Base-by-base conservation (phyloP, 441 rosid species). In the Jatropha multifida region DNA sequence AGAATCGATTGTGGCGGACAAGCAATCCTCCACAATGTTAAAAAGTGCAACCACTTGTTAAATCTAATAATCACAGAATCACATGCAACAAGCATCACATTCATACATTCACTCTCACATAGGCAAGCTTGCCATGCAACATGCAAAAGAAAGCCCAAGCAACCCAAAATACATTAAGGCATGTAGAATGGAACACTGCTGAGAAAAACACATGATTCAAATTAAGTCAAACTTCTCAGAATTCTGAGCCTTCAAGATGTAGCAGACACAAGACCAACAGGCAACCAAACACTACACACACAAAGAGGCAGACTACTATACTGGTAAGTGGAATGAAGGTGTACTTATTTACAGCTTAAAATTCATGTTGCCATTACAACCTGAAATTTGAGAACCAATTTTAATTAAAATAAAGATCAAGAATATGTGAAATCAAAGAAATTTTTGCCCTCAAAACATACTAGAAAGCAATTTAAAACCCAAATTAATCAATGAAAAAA, bases 381-480 rank as follows among this genome's bases (percentile, higher is more conserved):
- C 48, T 11, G 49, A 70, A 55, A 15, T 32, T n/a, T 15, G 7
- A 23, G 54, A 20, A 26, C 55, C 55, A 20, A 15, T 23, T 14
- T 46, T 17, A 13, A 58, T 10, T 38, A 12, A 41, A 41, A 9
- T 56, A 8, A 26, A 60, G 18, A 2, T 17, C 11, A 0, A 3
- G 40, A 3, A 48, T 42, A 18, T 55, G 15, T 4, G 4, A 48
- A 49, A 27, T 8, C 63, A 12, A 9, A 15, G 23, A 51, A 49
- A 40, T n/a, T 13, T 17, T 20, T 65, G 14, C 37, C 44, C 65
- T 8, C 3, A 23, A 41, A 38, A 32, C 3, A 64, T 7, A 65
- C 70, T 26, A 65, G 26, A 42, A 65, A 74, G 5, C 52, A 74
- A 38, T 46, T 59, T 7, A 71, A 17, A 74, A 26, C 67, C 66